Conservation (phyloP, 352 stramenopile genomes). For the Globisporangium paroecandrum region DNA sequence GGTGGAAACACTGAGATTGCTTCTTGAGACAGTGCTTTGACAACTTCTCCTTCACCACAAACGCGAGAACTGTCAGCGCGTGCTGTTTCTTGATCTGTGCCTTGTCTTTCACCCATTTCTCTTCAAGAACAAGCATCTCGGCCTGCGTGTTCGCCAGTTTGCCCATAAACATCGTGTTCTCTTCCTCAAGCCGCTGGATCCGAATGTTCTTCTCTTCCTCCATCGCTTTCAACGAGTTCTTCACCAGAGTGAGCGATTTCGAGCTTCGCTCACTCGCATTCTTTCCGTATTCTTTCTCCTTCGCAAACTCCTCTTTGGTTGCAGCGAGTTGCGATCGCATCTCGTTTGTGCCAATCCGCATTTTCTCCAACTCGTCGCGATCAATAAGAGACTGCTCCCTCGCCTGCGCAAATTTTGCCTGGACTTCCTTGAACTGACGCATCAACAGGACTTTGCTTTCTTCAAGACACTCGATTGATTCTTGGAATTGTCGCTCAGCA, state of each 20-base stretch:
- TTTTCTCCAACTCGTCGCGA: conserved; percentile 63
- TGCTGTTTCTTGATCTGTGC: conserved; percentile 28
- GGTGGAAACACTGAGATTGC: conserved; percentile 28
- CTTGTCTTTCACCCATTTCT: conserved; percentile 39
- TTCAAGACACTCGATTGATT: conserved; percentile 41
- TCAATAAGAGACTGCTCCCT: conserved; percentile 59
- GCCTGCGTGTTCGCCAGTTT: conserved; percentile 56
- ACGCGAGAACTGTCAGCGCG: conserved; percentile 22
- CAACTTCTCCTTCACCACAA: conserved; percentile 22
- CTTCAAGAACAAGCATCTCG: conserved; percentile 53
- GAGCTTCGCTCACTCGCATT: conserved; percentile 53
- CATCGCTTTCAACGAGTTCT: conserved; percentile 50
- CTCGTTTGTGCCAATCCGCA: conserved; percentile 41
- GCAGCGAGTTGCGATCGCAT: conserved; percentile 38
- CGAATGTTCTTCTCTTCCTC: conserved; percentile 63
- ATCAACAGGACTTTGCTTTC: conserved; percentile 47
- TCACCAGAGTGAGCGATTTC: conserved; percentile 52
- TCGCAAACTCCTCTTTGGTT: conserved; percentile 46
- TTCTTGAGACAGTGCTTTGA: conserved; percentile 17
- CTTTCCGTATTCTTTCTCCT: conserved; percentile 56
- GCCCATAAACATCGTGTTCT: conserved; percentile 43
- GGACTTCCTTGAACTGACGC: conserved; percentile 55
- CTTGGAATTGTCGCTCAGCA: conserved; percentile 38
- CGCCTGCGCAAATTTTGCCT: conserved; percentile 51
- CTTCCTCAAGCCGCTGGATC: conserved; percentile 48